Percentiles rank a stretch among this genome's conserved stretches.
These are phyloP conservation scores for Nothophoma quercina DNA, from an alignment of 2,329 filamentous ascomycete species.

Conservation along the genomic window DNA sequence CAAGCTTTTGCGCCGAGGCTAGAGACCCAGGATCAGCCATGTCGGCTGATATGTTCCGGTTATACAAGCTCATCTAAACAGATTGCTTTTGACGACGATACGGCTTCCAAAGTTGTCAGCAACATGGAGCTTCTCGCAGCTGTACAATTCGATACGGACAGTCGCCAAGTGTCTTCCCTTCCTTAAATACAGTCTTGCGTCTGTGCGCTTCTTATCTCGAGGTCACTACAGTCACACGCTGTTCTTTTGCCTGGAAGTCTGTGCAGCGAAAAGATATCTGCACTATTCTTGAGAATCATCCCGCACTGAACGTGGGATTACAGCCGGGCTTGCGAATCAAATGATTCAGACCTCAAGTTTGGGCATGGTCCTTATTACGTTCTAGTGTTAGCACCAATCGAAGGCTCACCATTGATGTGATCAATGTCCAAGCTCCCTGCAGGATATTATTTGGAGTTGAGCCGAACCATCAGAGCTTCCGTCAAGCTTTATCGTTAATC, in stretches of 20 bases:
- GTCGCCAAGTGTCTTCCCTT: background rate
- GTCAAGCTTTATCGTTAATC: conserved; percentile 1
- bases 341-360: background rate
- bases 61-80: conserved; percentile 15
- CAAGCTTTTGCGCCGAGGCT: conserved; percentile 16
- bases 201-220: too few relatives aligned
- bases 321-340: background rate
- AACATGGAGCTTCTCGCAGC: too few relatives aligned
- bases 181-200: too few relatives aligned
- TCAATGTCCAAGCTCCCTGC: background rate
- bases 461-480: background rate
- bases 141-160: background rate
- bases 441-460: background rate
- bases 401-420: too few relatives aligned
- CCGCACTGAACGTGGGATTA: too few relatives aligned
- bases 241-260: too few relatives aligned
- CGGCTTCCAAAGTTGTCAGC: background rate
- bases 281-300: too few relatives aligned
- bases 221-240: too few relatives aligned
- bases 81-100: conserved; percentile 1
- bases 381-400: background rate
- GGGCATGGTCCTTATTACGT: background rate
- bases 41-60: conserved; percentile 5
- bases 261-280: too few relatives aligned
- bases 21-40: background rate